phyloP scores from a whole-genome alignment of 306 rosid species.

The Glycine latifolia region DNA sequence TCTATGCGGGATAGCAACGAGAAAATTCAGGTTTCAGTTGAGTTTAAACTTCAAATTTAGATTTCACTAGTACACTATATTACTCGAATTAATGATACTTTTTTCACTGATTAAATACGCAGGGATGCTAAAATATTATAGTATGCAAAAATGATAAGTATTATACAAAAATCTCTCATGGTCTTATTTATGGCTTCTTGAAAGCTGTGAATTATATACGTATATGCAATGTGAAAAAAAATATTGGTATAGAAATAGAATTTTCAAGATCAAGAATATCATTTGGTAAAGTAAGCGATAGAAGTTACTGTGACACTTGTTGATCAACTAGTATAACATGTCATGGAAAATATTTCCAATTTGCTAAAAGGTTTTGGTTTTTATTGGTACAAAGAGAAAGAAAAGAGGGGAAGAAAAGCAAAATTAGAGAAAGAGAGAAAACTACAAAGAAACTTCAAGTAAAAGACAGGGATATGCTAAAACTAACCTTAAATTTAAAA shows the following conservation, averaged over 20 bases:
- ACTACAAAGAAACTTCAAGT: slow-evolving; percentile 2
- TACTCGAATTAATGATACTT: neutral
- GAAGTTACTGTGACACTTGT: neutral
- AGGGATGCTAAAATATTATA: neutral
- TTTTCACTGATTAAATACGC: neutral
- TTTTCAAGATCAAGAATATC: neutral
- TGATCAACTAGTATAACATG: neutral
- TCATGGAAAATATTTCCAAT: slow-evolving; percentile 1
- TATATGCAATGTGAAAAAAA: neutral
- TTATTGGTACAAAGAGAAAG: neutral
- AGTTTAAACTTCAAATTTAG: neutral
- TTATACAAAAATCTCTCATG: neutral
- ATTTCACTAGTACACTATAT: neutral
- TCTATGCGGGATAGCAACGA: neutral
- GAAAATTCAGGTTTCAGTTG: too few relatives aligned
- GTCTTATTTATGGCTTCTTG: neutral
- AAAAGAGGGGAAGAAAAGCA: neutral
- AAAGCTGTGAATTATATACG: neutral
- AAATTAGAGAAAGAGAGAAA: neutral
- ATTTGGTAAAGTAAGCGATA: neutral
- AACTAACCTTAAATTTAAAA: neutral
- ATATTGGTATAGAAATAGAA: neutral
- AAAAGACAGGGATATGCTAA: neutral
- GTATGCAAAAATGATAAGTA: neutral
- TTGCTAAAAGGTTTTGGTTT: neutral